Conservation (phyloP, 306 rosid species). For the Mimosa pudica region DNA sequence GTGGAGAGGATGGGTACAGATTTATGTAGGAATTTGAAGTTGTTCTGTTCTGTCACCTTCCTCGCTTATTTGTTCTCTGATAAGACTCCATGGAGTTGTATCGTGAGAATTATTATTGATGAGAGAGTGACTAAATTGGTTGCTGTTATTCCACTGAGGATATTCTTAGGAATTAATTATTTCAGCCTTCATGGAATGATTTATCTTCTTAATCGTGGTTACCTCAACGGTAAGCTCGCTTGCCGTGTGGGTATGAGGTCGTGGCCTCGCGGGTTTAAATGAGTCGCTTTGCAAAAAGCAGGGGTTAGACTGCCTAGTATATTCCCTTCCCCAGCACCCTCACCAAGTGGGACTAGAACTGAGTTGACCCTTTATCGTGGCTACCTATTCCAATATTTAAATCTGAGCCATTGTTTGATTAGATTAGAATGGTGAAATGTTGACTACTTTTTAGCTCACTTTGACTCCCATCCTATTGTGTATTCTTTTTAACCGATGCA, state of each 20-base stretch:
- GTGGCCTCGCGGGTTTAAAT: too few species aligned
- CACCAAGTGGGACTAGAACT: too few species aligned
- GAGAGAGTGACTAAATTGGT: background rate
- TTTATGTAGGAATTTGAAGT: background rate
- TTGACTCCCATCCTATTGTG: background rate
- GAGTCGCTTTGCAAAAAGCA: too few species aligned
- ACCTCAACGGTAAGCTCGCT: background rate
- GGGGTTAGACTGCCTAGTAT: too few species aligned
- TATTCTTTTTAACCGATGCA: background rate
- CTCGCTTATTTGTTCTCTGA: slow-evolving; percentile 3
- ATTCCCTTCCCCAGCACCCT: too few species aligned
- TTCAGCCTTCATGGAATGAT: slow-evolving; percentile 5
- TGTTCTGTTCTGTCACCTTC: background rate
- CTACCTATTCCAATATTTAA: background rate
- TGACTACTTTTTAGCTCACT: background rate
- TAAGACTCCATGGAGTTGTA: background rate
- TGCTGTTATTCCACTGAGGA: background rate
- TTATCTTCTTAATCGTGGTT: background rate
- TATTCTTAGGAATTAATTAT: background rate
- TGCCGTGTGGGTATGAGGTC: too few species aligned
- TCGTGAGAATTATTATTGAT: background rate
- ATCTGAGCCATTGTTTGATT: slow-evolving; percentile 6
- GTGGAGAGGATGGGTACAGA: background rate
- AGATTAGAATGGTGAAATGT: background rate
- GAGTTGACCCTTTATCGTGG: background rate